Evolutionary conservation across 345 rosid genomes (phyloP), one percentile per base, ranked within the genome.

Genomic region (Salix suchowensis): DNA sequence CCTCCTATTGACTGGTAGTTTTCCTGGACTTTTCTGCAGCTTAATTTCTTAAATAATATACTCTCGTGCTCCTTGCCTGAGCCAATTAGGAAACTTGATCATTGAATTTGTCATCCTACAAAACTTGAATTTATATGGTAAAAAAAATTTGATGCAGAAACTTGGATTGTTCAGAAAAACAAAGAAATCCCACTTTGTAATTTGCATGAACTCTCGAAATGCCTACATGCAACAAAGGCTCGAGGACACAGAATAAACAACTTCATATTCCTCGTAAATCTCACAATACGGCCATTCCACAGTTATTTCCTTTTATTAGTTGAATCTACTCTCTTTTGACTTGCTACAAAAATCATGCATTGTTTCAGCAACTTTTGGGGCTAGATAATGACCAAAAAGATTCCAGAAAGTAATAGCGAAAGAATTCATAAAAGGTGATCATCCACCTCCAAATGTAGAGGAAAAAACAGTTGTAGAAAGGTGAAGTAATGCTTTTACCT

Each of bases 1-100:
- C 61, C 18, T 71, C 64, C 62, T 32, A 10, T 52, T 50, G 64
- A 71, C 74, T 10, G 74, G 74, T 50, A 71, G 74, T 8, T 71
- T 54, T 71, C 30, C 37, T 7, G 3, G 46, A 21, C 23, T 12
- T 19, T 39, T 37, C 70, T 18, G 30, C 70, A 19, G 24, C 24
- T 58, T 11, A n/a, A 58, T n/a, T n/a, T 23, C 28, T n/a, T 28
- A 4, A n/a, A 58, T n/a, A 58, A n/a, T n/a, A 9, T n/a, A 58
- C 6, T n/a, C 14, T 10, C 62, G 28, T 58, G 14, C 4, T 23
- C 62, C 24, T n/a, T 9, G 13, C 62, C 9, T 55, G 62, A 21
- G 62, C 13, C n/a, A 21, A 0, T 10, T 7, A n/a, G 4, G 26
- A 55, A 55, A n/a, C 62, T 23, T 21, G 0, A 10, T 55, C 13